Evolutionary conservation across 192 early-diverging fungal species (phyloP).

Genomic region (Linnemannia zychae): DNA sequence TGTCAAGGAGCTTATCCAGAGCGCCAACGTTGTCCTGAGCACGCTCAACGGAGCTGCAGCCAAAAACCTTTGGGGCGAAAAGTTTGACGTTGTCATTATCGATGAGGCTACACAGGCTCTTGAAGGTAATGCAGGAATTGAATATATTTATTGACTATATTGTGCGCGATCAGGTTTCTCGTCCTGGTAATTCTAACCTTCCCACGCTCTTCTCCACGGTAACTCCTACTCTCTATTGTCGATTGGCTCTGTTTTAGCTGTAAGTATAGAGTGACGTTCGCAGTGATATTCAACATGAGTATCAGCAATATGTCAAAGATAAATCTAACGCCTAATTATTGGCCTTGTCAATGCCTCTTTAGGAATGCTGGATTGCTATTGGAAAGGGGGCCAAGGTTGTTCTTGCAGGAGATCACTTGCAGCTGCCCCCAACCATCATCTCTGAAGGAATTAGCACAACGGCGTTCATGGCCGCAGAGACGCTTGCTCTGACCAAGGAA

Average conservation of each 20-base stretch:
- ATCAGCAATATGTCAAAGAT: neutral
- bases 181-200: neutral
- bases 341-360: conserved; percentile 21
- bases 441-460: conserved; percentile 56
- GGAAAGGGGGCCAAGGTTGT: conserved; percentile 78
- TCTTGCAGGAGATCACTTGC: conserved; percentile 91
- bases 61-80: conserved; percentile 62
- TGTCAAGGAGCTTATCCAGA: conserved; percentile 67
- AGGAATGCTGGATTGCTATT: conserved; percentile 93
- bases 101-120: conserved; percentile 92
- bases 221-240: neutral
- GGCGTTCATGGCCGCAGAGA: conserved; percentile 26
- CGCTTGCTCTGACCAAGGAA: conserved; percentile 31
- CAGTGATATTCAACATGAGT: neutral
- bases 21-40: conserved; percentile 77
- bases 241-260: neutral
- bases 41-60: conserved; percentile 83
- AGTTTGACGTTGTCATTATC: conserved; percentile 89
- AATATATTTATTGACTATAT: neutral
- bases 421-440: conserved; percentile 90
- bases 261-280: neutral
- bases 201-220: neutral
- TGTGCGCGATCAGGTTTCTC: neutral
- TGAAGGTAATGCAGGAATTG: conserved; percentile 58
- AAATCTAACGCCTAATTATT: neutral